Conservation (phyloP, 495 filamentous ascomycete species). For the Usnea hakonensis region DNA sequence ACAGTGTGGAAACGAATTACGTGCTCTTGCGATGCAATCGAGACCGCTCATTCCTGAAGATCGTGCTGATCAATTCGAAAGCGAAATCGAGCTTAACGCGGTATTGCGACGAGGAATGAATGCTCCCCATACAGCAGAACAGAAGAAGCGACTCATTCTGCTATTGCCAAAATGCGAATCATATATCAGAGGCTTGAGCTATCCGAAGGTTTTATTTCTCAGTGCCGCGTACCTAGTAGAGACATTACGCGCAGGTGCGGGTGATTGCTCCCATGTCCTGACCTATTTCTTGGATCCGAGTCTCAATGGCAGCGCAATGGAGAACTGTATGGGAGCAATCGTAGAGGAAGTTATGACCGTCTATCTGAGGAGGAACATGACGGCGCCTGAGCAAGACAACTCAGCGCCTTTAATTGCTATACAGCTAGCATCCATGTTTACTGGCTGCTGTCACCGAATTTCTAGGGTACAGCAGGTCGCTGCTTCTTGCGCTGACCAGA, state of each 20-base stretch:
- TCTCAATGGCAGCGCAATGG: slow-evolving; percentile 68
- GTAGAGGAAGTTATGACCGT: slow-evolving; percentile 61
- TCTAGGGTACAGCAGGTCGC: slow-evolving; percentile 81
- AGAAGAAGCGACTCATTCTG: slow-evolving; percentile 65
- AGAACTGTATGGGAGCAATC: slow-evolving; percentile 79
- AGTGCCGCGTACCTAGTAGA: slow-evolving; percentile 82
- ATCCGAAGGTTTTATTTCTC: slow-evolving; percentile 83
- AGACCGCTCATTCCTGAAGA: slow-evolving; percentile 77
- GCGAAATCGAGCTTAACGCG: slow-evolving; percentile 90
- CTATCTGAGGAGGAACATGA: slow-evolving; percentile 65
- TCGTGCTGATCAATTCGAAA: slow-evolving; percentile 79
- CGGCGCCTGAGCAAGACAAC: slow-evolving; percentile 62
- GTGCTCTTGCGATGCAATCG: slow-evolving; percentile 75
- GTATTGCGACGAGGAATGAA: slow-evolving; percentile 76
- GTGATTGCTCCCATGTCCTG: slow-evolving; percentile 79
- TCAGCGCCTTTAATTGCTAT: slow-evolving; percentile 78
- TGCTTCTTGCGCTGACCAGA: slow-evolving; percentile 68
- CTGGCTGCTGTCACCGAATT: slow-evolving; percentile 85
- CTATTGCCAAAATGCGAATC: slow-evolving; percentile 66
- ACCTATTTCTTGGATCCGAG: slow-evolving; percentile 88
- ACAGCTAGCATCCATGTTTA: slow-evolving; percentile 77
- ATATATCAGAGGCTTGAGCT: slow-evolving; percentile 71
- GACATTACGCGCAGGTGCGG: slow-evolving; percentile 68
- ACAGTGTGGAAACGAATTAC: slow-evolving; percentile 61
- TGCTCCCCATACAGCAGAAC: slow-evolving; percentile 64